Base-by-base conservation (phyloP, 225 moss, liverwort and hornwort species). In the Rhytidiadelphus loreus region DNA sequence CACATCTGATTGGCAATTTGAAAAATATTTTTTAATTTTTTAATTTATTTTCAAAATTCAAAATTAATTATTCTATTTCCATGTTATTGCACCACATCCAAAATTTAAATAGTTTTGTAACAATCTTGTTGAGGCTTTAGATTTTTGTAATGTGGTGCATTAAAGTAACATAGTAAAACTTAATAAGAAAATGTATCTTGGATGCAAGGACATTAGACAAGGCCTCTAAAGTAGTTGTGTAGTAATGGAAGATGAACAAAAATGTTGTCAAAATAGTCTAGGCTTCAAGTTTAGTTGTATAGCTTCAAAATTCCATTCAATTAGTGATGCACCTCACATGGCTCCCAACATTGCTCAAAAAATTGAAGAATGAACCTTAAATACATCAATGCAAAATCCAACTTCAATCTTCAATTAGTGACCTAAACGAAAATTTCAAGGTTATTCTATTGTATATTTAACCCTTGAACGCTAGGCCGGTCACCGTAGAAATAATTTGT, bases 391-490 rank as follows among this genome's bases (percentile, higher is more conserved):
- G 7, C 48, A 20, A 74, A 48, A 74, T 29, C 6, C 29, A 29
- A 48, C 32, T 48, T 48, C 2, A 1, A 74, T 32, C 12, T 74
- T 20, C 0, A 48, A 1, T 7, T 20, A 20, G 0, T 29, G 1
- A 46, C 0, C 19, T 0, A 29, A 73, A 30, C 0, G n/a, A n/a
- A n/a, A 10, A 26, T 3, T 0, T 16, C 0, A 1, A 74, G 2
- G 20, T 32, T 21, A 48, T 32, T 74, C 2, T 32, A 2, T 50
- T 32, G 50, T 19, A 32, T 11, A 74, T 32, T 20, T 30, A n/a
- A n/a, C n/a, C n/a, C n/a, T n/a, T n/a, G n/a, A n/a, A n/a, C n/a
- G n/a, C n/a, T n/a, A n/a, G n/a, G n/a, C n/a, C n/a, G n/a, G n/a
- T n/a, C n/a, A n/a, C n/a, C n/a, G n/a, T n/a, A n/a, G n/a, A n/a